These are phyloP conservation scores for Diaporthe velutina DNA, from an alignment of 2,329 filamentous ascomycete species.

Conservation along the genomic window DNA sequence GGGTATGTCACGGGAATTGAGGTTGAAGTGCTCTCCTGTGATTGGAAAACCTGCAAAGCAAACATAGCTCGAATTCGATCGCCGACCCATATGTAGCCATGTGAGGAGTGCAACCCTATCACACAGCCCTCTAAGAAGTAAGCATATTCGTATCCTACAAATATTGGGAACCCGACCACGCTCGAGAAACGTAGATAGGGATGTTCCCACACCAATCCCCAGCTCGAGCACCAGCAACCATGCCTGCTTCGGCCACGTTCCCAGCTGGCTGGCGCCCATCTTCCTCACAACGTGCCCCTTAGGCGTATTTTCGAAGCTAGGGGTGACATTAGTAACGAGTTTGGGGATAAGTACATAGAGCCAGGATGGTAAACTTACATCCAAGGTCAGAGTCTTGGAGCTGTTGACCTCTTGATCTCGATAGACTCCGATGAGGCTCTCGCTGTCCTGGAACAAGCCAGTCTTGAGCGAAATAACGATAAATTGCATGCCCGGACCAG, in stretches of 20 bases:
- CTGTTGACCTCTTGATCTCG: constrained; percentile 94
- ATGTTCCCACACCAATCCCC: neutral
- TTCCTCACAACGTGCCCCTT: neutral
- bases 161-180: neutral
- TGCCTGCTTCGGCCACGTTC: neutral
- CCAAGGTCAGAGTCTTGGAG: constrained; percentile 89
- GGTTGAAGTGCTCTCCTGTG: neutral
- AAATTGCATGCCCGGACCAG: constrained; percentile 97
- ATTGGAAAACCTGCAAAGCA: neutral
- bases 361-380: constrained; percentile 75
- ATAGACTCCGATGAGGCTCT: constrained; percentile 95
- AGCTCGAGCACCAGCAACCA: neutral
- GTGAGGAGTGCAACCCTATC: neutral
- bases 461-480: constrained; percentile 98
- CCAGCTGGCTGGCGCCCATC: too few relatives aligned
- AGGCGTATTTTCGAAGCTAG: constrained; percentile 38
- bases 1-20: too few relatives aligned
- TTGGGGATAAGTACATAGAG: neutral
- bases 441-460: constrained; percentile 94
- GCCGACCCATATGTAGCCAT: neutral
- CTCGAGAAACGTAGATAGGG: neutral
- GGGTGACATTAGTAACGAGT: constrained; percentile 21
- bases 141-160: neutral
- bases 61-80: neutral
- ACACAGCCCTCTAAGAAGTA: neutral